Conservation (phyloP, 306 rosid species). For the Lagenaria siceraria region DNA sequence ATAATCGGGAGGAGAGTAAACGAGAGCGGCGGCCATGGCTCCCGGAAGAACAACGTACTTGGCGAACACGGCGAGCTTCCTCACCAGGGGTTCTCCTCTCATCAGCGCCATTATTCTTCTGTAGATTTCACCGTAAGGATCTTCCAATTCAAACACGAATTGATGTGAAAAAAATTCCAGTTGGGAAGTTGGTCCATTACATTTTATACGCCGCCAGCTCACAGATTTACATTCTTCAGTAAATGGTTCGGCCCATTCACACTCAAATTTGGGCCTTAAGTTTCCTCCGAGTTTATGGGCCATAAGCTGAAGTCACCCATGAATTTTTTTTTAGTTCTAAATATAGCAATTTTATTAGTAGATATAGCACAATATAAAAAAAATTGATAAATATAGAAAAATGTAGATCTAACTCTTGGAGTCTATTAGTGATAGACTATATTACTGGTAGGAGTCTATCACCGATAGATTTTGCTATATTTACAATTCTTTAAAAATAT, state of each 20-base stretch:
- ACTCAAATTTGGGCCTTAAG: background rate
- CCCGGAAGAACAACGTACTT: slow-evolving; percentile 23
- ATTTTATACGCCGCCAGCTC: background rate
- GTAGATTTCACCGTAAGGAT: background rate
- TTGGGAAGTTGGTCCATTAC: background rate
- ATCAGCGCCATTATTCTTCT: slow-evolving; percentile 21
- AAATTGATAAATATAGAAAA: too few species aligned
- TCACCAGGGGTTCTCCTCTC: slow-evolving; percentile 29
- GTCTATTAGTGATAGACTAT: too few species aligned
- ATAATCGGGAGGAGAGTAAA: slow-evolving; percentile 31
- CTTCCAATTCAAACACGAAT: background rate
- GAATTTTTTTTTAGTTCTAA: too few species aligned
- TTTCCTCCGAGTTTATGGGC: background rate
- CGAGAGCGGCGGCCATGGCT: slow-evolving; percentile 24
- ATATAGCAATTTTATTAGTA: too few species aligned
- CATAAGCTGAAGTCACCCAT: background rate
- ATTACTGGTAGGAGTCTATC: too few species aligned
- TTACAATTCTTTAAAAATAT: too few species aligned
- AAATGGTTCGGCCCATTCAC: background rate
- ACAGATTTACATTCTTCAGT: background rate
- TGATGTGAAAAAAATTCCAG: background rate
- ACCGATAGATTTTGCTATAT: too few species aligned
- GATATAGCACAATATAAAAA: too few species aligned
- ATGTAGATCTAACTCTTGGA: too few species aligned
- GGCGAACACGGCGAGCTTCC: slow-evolving; percentile 21